A percentile compares a stretch with the other conserved stretches of the same genome.
These are phyloP conservation scores for Aspergillus candidus DNA, from an alignment of 2,329 filamentous ascomycete species.

Conservation along the genomic window DNA sequence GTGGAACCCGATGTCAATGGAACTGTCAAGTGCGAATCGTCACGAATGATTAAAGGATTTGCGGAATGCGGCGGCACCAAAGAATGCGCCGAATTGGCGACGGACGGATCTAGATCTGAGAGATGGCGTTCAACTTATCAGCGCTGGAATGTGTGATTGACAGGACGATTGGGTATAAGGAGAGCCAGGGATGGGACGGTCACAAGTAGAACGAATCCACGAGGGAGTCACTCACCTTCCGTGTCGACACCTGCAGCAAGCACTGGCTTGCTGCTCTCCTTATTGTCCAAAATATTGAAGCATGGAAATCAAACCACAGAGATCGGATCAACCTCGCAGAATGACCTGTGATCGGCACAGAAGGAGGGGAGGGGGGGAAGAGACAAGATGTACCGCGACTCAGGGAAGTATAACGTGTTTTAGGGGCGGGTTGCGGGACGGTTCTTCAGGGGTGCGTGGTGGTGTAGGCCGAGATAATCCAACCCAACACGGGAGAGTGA, in stretches of 20 bases:
- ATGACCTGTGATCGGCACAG: slow-evolving; percentile 19
- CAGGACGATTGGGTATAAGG: slow-evolving; percentile 6
- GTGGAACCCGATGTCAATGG: slow-evolving; percentile 28
- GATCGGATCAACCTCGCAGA: slow-evolving; percentile 24
- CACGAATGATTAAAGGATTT: slow-evolving; percentile 22
- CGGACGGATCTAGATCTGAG: slow-evolving; percentile 33
- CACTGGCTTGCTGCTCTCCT: slow-evolving; percentile 43
- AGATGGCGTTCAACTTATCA: slow-evolving; percentile 10
- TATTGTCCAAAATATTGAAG: slow-evolving; percentile 42
- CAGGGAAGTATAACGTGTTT: background rate
- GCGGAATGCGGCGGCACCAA: slow-evolving; percentile 24
- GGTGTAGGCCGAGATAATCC: slow-evolving; percentile 5
- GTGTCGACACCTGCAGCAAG: slow-evolving; percentile 44
- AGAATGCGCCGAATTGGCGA: slow-evolving; percentile 34
- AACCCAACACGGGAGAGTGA: slow-evolving; percentile 5
- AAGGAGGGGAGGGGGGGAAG: slow-evolving; percentile 7
- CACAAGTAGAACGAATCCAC: slow-evolving; percentile 2
- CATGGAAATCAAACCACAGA: slow-evolving; percentile 36
- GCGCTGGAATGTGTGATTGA: slow-evolving; percentile 7
- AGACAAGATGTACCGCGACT: slow-evolving; percentile 6
- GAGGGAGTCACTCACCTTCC: slow-evolving; percentile 35
- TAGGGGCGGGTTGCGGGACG: slow-evolving; percentile 1
- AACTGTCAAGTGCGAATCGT: slow-evolving; percentile 27
- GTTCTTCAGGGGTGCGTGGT: slow-evolving; percentile 15
- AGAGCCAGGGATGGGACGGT: slow-evolving; percentile 4